Evolutionary conservation across 805 yeast genomes (phyloP), one percentile per base, ranked within the genome.

Genomic region (Wickerhamomyces silvicola): DNA sequence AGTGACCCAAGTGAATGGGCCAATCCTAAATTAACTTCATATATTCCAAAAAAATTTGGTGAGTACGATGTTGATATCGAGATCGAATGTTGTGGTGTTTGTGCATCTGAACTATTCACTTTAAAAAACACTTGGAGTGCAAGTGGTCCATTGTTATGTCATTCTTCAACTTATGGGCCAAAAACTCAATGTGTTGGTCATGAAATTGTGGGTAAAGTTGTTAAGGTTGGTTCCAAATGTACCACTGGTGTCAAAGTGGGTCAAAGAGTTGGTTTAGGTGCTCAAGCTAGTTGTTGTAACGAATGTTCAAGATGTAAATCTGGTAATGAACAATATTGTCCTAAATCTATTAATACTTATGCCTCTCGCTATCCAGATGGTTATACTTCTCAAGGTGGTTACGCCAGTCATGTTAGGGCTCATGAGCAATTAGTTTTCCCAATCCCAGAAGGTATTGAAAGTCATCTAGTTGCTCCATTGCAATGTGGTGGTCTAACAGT

Each of bases 241-340:
- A 54, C 57, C 8, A 45, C 52, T 10, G 59, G 62, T 39, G 32
- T 66, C 58, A 60, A 72, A 66, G 51, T 78, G 13, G 94, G 94
- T 34, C 79, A 84, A 43, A 66, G 85, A 42, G 92, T 81, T 18
- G 94, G 90, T 33, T 69, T 81, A 30, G 94, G 94, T 45, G 90
- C 92, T 17, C 78, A 73, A 49, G 63, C 68, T 17, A 62, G 59
- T 36, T 62, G 81, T 23, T 83, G 94, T 61, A 56, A 66, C 34
- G 59, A 70, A 11, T 84, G 94, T 60, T 48, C 63, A 29, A 64
- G 75, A 48, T 84, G 87, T 66, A 52, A 63, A 15, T 40, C 49
- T 23, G 66, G 63, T 44, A 68, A 76, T 50, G 81, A 78, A 44
- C 66, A 60, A 41, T 73, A 72, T 62, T 82, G 94, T 60, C 29